These are phyloP conservation scores for Dioscorea cayenensis DNA, from an alignment of 116 monocot genomes.

Conservation along the genomic window DNA sequence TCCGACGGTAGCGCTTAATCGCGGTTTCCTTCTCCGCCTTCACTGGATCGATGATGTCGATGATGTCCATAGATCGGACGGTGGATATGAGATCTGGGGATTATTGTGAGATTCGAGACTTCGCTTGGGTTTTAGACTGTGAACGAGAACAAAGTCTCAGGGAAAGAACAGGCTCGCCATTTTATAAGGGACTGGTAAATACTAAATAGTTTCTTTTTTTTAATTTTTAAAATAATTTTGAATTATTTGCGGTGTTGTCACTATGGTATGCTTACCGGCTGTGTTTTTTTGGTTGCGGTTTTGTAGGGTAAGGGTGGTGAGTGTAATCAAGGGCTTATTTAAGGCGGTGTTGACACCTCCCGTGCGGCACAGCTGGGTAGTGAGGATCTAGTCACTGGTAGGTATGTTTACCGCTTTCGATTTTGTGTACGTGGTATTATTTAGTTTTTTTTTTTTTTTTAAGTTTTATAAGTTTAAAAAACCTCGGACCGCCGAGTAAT, in stretches of 20 bases:
- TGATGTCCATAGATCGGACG: not conserved
- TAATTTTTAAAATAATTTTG: not conserved
- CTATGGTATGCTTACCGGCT: not conserved
- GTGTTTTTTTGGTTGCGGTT: not conserved
- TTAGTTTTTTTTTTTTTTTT: not conserved
- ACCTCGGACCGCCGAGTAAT: not conserved
- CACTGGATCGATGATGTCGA: slow-evolving; percentile 5
- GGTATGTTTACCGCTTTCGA: not conserved
- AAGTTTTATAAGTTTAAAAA: not conserved
- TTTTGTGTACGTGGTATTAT: not conserved
- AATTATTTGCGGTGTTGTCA: not conserved
- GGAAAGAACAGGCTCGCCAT: not conserved
- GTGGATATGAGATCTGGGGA: not conserved
- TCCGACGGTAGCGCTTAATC: slow-evolving; percentile 18
- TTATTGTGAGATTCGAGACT: not conserved
- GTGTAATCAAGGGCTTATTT: not conserved
- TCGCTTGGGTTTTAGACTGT: not conserved
- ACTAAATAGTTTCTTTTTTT: not conserved
- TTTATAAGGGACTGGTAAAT: not conserved
- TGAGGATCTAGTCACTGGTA: not conserved
- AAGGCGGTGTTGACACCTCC: not conserved
- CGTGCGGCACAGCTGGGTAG: not conserved
- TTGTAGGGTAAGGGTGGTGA: not conserved
- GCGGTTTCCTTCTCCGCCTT: slow-evolving; percentile 27
- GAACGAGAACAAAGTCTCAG: not conserved